Base-by-base conservation (phyloP, 2,329 filamentous ascomycete species). In the Lecanosticta acicola region DNA sequence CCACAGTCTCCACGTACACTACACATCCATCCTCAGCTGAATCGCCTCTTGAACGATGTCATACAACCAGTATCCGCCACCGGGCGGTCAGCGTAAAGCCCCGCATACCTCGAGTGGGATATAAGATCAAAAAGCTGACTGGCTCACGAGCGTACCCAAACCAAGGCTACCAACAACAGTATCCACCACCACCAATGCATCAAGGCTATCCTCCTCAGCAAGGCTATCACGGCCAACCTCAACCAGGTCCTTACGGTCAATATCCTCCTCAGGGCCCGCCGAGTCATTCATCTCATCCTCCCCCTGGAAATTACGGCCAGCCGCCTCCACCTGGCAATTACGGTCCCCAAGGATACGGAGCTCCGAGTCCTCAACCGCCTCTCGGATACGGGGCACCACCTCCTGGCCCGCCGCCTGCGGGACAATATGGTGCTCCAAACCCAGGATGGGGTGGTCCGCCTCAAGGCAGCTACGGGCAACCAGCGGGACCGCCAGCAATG, bases 401-500 rank as follows among this genome's bases (percentile, higher is more conserved):
- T 11, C 54, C 51, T 11, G 51, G 51, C 14, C 24, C 24, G 5
- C 24, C 24, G 11, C 24, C 24, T n/a, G 43, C 45, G 16, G 43
- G 39, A 21, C 56, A 47, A 3, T 41, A 48, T 17, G 48, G 47
- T 19, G 46, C 53, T 32, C 44, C 44, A 26, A 46, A 51, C 26
- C 48, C 50, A 29, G 24, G 24, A 29, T 11, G 11, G 11, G 7
- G 11, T 29, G n/a, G n/a, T 43, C 48, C 11, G n/a, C n/a, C n/a
- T n/a, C 17, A 21, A 18, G 24, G 18, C 14, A 44, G 44, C 26
- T 39, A 42, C 18, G 53, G 47, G n/a, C 48, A 47, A 13, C 47
- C 47, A 14, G 39, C 50, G 17, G 62, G 59, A 4, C 72, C 77
- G 34, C 79, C 84, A 9, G 80, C 83, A 1, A 76, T 78, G 9